Percentiles rank a stretch among this genome's conserved stretches.
phyloP scores from a whole-genome alignment of 345 rosid genomes.

The Aegle marmelos region DNA sequence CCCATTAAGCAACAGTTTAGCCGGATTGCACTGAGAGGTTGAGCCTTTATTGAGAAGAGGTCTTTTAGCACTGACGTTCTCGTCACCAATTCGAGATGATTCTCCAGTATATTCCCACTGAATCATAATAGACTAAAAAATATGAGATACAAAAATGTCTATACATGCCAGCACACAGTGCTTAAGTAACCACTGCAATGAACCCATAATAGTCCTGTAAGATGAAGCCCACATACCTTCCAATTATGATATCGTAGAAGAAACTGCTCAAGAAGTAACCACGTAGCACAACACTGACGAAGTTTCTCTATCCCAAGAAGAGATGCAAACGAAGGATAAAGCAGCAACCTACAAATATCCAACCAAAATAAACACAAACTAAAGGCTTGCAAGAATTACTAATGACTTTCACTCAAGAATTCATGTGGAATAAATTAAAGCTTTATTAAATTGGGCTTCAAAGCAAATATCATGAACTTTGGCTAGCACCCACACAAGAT shows the following conservation, averaged over 20 bases:
- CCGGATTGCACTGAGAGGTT: conserved; percentile 62
- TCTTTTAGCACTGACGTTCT: conserved; percentile 40
- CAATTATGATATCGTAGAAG: conserved; percentile 78
- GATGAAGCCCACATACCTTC: conserved; percentile 57
- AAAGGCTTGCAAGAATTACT: neutral
- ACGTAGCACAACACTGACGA: conserved; percentile 87
- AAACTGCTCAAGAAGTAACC: conserved; percentile 96
- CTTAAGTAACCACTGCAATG: conserved; percentile 11
- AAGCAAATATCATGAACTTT: conserved; percentile 16
- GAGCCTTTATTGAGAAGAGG: conserved; percentile 38
- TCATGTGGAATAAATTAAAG: conserved; percentile 8
- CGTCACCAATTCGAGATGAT: conserved; percentile 55
- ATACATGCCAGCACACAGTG: conserved; percentile 4
- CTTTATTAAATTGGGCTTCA: conserved; percentile 2
- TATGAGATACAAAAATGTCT: conserved; percentile 10
- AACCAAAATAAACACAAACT: neutral
- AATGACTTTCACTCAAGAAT: conserved; percentile 2
- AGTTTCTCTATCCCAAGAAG: conserved; percentile 94
- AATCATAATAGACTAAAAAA: conserved; percentile 40
- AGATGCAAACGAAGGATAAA: conserved; percentile 86
- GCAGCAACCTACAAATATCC: conserved; percentile 60
- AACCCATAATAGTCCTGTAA: conserved; percentile 10
- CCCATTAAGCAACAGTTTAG: conserved; percentile 76
- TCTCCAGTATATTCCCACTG: conserved; percentile 94
- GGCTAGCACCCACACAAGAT: conserved; percentile 80